phyloP scores from a whole-genome alignment of 805 yeast species.

The Scheffersomyces amazonensis region DNA sequence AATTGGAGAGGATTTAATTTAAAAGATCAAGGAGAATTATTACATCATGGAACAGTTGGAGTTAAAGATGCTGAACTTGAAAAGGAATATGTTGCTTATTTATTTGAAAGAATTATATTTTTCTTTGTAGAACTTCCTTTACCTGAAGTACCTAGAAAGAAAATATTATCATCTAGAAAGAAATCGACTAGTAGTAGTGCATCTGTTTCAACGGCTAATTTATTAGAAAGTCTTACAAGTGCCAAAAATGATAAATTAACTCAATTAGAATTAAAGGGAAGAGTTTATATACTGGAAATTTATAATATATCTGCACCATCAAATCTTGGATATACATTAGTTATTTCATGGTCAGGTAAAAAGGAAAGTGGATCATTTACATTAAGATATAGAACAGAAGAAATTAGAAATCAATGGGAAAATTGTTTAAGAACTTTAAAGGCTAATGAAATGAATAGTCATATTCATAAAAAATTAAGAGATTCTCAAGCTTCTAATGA shows the following conservation, averaged over 20 bases:
- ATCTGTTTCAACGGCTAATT: constrained; percentile 31
- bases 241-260: constrained; percentile 22
- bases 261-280: constrained; percentile 64
- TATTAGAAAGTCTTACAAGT: constrained; percentile 31
- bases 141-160: constrained; percentile 14
- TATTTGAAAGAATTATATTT: constrained; percentile 68
- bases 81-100: constrained; percentile 83
- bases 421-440: constrained; percentile 53
- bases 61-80: constrained; percentile 71
- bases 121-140: constrained; percentile 36
- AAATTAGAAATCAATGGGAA: constrained; percentile 81
- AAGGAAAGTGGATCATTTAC: constrained; percentile 85
- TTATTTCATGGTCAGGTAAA: constrained; percentile 79
- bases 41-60: constrained; percentile 69
- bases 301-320: constrained; percentile 38
- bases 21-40: constrained; percentile 77
- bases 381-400: constrained; percentile 80
- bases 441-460: constrained; percentile 38
- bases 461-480: constrained; percentile 32
- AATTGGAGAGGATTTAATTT: constrained; percentile 93
- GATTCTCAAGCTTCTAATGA: constrained; percentile 31
- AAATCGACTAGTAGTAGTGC: constrained; percentile 43
- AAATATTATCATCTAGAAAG: constrained; percentile 46
- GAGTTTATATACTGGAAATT: constrained; percentile 73
- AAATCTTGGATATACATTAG: constrained; percentile 51